A percentile compares a stretch with the other conserved stretches of the same genome.
phyloP scores from a whole-genome alignment of 768 basidiomycete genomes.

The Boletus speciosus region DNA sequence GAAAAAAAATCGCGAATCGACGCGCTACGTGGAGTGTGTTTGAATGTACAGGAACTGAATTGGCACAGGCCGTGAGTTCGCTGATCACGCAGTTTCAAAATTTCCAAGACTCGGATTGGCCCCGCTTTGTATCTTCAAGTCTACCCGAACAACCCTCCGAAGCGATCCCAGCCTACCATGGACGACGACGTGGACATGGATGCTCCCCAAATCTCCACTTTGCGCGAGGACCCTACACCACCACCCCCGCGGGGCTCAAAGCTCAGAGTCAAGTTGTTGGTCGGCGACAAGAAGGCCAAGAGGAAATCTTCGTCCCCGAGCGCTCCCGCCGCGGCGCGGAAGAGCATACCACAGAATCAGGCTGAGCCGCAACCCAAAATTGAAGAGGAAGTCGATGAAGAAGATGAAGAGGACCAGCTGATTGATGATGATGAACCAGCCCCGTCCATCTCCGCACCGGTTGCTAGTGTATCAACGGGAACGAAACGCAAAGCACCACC shows the following conservation, averaged over 20 bases:
- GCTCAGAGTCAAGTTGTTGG: slow-evolving; percentile 49
- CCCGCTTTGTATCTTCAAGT: background rate
- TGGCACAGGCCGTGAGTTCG: background rate
- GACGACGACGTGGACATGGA: slow-evolving; percentile 62
- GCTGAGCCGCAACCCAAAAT: slow-evolving; percentile 19
- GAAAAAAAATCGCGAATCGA: slow-evolving; percentile 14
- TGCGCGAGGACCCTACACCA: slow-evolving; percentile 69
- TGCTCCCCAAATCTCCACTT: slow-evolving; percentile 77
- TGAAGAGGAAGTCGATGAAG: slow-evolving; percentile 57
- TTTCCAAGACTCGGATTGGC: background rate
- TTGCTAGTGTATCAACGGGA: slow-evolving; percentile 31
- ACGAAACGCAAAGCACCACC: slow-evolving; percentile 49
- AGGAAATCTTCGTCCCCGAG: slow-evolving; percentile 35
- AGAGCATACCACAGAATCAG: slow-evolving; percentile 17
- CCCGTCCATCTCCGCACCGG: slow-evolving; percentile 26
- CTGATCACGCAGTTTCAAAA: background rate
- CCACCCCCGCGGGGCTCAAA: slow-evolving; percentile 47
- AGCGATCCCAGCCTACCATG: slow-evolving; percentile 20
- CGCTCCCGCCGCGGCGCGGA: slow-evolving; percentile 18
- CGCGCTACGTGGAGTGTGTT: background rate
- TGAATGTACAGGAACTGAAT: background rate
- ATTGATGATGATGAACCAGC: slow-evolving; percentile 60
- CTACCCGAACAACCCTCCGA: background rate
- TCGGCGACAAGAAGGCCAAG: slow-evolving; percentile 42
- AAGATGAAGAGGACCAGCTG: slow-evolving; percentile 75